Evolutionary conservation across 495 filamentous ascomycete species (phyloP).

Genomic region (Talaromyces proteolyticus): DNA sequence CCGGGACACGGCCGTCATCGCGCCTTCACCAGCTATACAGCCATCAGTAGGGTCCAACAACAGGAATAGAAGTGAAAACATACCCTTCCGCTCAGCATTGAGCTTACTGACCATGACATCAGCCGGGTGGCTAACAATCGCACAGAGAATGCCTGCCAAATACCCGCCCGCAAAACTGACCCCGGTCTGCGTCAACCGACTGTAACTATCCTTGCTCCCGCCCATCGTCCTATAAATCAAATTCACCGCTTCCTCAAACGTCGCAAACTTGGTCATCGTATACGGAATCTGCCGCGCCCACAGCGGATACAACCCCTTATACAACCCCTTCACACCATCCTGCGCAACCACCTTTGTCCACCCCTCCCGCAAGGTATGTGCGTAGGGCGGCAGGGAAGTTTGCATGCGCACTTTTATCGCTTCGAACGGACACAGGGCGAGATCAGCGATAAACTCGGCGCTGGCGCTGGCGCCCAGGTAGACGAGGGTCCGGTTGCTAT

Average conservation of each 20-base stretch:
- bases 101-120: slow-evolving; percentile 73
- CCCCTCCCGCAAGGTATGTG: slow-evolving; percentile 54
- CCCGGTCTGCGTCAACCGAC: slow-evolving; percentile 58
- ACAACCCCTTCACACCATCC: slow-evolving; percentile 55
- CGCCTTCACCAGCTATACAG: slow-evolving; percentile 52
- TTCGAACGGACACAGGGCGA: slow-evolving; percentile 62
- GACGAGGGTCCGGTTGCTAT: slow-evolving; percentile 54
- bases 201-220: slow-evolving; percentile 59
- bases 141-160: slow-evolving; percentile 66
- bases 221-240: slow-evolving; percentile 57
- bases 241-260: slow-evolving; percentile 63
- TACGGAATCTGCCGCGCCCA: slow-evolving; percentile 71
- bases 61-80: slow-evolving; percentile 14
- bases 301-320: slow-evolving; percentile 64
- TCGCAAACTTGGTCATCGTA: slow-evolving; percentile 74
- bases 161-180: slow-evolving; percentile 67
- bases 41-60: slow-evolving; percentile 10
- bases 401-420: slow-evolving; percentile 72
- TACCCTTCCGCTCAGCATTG: slow-evolving; percentile 58
- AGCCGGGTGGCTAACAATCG: slow-evolving; percentile 56
- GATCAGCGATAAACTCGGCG: slow-evolving; percentile 66
- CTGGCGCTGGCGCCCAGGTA: slow-evolving; percentile 60
- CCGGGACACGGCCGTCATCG: slow-evolving; percentile 52
- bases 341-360: slow-evolving; percentile 53
- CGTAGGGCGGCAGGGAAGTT: slow-evolving; percentile 62